These are phyloP conservation scores for Saraca asoca DNA, from an alignment of 331 rosid genomes.

Conservation along the genomic window DNA sequence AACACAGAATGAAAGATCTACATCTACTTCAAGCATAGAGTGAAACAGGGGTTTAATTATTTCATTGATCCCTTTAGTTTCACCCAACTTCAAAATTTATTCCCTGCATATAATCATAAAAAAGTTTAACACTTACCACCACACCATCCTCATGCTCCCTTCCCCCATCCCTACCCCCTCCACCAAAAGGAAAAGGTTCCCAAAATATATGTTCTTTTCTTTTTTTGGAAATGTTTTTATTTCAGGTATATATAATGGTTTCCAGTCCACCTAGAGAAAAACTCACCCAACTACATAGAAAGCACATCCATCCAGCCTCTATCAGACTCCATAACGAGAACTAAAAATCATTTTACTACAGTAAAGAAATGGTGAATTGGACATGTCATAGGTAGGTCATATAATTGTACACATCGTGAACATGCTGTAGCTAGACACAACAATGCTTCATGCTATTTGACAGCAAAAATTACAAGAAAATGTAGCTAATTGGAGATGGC, in stretches of 20 bases:
- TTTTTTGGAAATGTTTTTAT: neutral
- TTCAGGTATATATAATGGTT: constrained; percentile 1
- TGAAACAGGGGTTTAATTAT: no score
- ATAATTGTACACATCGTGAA: neutral
- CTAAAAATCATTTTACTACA: neutral
- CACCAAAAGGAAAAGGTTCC: neutral
- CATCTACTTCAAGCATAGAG: no score
- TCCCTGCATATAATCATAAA: no score
- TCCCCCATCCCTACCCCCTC: neutral
- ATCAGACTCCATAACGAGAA: constrained; percentile 6
- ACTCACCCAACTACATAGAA: neutral
- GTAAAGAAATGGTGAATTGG: neutral
- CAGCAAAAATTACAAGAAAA: neutral
- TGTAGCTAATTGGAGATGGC: neutral
- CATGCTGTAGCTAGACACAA: neutral
- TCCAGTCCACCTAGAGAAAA: neutral
- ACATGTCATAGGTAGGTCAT: neutral
- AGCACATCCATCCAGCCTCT: neutral
- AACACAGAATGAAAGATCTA: neutral
- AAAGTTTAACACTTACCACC: no score
- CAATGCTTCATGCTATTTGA: neutral
- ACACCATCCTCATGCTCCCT: no score
- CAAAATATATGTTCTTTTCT: neutral
- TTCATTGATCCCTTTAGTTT: no score
- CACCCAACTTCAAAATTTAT: no score